phyloP scores from a whole-genome alignment of 495 filamentous ascomycete genomes.

The Stereocaulon alpinum region DNA sequence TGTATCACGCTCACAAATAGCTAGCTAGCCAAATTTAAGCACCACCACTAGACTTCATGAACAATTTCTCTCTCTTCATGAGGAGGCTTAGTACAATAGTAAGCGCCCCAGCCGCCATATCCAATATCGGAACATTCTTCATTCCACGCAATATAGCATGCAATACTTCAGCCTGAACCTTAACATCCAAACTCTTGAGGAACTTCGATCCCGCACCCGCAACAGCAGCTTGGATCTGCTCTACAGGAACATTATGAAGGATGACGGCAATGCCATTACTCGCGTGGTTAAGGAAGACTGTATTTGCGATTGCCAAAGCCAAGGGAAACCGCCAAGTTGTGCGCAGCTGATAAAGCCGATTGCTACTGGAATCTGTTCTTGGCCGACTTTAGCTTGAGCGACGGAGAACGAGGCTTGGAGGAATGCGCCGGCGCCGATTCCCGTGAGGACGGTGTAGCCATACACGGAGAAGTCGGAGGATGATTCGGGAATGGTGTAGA shows the following conservation, averaged over 20 bases:
- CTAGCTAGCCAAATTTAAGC: too few species aligned
- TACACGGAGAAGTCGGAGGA: constrained; percentile 34
- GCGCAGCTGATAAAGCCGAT: constrained; percentile 43
- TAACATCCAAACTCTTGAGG: constrained; percentile 27
- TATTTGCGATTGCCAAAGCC: constrained; percentile 45
- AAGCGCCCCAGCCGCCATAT: constrained; percentile 36
- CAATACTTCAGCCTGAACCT: constrained; percentile 29
- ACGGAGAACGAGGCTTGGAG: constrained; percentile 45
- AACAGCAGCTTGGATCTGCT: constrained; percentile 34
- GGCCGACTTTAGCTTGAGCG: constrained; percentile 37
- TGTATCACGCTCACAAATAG: too few species aligned
- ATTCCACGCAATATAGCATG: constrained; percentile 37
- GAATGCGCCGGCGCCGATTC: constrained; percentile 42
- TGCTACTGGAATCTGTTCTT: constrained; percentile 32
- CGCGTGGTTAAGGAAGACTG: constrained; percentile 42
- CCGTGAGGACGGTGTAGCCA: constrained; percentile 32
- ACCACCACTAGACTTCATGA: not conserved
- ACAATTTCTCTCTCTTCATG: constrained; percentile 6
- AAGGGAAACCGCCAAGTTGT: constrained; percentile 45
- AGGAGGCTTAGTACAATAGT: constrained; percentile 34
- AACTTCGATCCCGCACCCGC: constrained; percentile 36
- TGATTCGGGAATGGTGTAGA: constrained; percentile 36
- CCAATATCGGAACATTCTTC: constrained; percentile 36
- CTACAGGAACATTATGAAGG: constrained; percentile 27
- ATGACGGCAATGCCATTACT: constrained; percentile 13